Percentiles rank a stretch among this genome's conserved stretches.
phyloP scores from a whole-genome alignment of 2,329 filamentous ascomycete species.

The Amylocarpus encephaloides region DNA sequence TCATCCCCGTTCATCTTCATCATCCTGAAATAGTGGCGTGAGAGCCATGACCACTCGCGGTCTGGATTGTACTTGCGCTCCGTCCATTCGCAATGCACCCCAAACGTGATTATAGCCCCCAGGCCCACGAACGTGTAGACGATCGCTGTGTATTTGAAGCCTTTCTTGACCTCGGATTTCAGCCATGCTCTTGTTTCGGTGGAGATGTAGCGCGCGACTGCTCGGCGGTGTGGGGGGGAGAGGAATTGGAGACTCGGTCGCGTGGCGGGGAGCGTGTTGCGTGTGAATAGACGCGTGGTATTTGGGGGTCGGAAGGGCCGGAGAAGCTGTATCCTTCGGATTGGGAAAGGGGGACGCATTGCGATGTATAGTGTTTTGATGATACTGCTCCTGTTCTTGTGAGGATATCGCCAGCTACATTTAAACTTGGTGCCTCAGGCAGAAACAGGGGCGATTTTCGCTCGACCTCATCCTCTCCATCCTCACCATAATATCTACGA shows the following conservation, averaged over 20 bases:
- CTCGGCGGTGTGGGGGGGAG: slow-evolving; percentile 35
- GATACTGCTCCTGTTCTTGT: not conserved
- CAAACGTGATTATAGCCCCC: slow-evolving; percentile 54
- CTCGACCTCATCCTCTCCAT: no score
- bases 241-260: slow-evolving; percentile 62
- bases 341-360: slow-evolving; percentile 31
- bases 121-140: slow-evolving; percentile 59
- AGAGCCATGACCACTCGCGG: slow-evolving; percentile 70
- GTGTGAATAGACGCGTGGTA: slow-evolving; percentile 47
- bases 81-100: slow-evolving; percentile 64
- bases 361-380: not conserved
- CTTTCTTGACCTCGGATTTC: slow-evolving; percentile 62
- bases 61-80: slow-evolving; percentile 77
- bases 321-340: slow-evolving; percentile 36
- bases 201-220: slow-evolving; percentile 62
- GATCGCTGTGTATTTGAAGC: slow-evolving; percentile 59
- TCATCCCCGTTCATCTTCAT: slow-evolving; percentile 14
- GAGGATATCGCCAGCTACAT: not conserved
- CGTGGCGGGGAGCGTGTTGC: slow-evolving; percentile 40
- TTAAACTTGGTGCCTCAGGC: no score
- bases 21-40: slow-evolving; percentile 51
- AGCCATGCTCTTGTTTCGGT: slow-evolving; percentile 69
- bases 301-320: slow-evolving; percentile 35
- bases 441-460: no score
- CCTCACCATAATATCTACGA: no score